Evolutionary conservation across 1,284 basidiomycete genomes (phyloP).

Genomic region (Cutaneotrichosporon sp.): DNA sequence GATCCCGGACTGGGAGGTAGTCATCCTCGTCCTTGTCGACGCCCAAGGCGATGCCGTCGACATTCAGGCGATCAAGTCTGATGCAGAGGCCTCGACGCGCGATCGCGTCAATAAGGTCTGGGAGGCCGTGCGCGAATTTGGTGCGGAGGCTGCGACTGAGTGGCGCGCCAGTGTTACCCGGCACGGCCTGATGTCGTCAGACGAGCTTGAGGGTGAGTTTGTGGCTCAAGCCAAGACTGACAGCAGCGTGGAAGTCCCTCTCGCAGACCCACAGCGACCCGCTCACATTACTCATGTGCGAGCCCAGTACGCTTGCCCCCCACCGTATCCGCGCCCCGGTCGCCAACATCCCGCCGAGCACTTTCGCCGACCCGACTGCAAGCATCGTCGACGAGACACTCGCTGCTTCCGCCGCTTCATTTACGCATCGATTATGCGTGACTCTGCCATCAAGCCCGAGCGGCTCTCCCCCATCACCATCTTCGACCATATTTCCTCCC

Average conservation of each 20-base stretch:
- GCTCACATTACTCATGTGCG: conserved; percentile 23
- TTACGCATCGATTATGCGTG: conserved; percentile 20
- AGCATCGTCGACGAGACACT: conserved; percentile 35
- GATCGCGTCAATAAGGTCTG: conserved; percentile 14
- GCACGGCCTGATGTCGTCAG: conserved; percentile 19
- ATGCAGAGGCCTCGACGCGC: not conserved
- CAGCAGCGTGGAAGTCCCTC: conserved; percentile 23
- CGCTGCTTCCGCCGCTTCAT: conserved; percentile 6
- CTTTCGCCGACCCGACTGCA: conserved; percentile 27
- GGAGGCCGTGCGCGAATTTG: conserved; percentile 52
- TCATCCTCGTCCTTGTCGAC: conserved; percentile 29
- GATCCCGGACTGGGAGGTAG: conserved; percentile 6
- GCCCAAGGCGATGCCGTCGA: conserved; percentile 30
- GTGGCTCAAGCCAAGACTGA: not conserved
- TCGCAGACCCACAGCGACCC: conserved; percentile 5
- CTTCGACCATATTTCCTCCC: conserved; percentile 22
- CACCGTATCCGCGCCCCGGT: conserved; percentile 4
- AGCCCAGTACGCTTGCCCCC: not conserved
- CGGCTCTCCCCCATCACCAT: not conserved
- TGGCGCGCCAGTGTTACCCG: conserved; percentile 27
- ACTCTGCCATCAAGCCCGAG: not conserved
- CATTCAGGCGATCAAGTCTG: conserved; percentile 11
- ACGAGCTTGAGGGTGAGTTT: conserved; percentile 32
- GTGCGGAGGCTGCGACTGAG: conserved; percentile 45
- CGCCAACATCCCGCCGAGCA: conserved; percentile 24